Evolutionary conservation across 176 grass and related monocot species (phyloP).

Genomic region (Hsuehochloa calcarea): DNA sequence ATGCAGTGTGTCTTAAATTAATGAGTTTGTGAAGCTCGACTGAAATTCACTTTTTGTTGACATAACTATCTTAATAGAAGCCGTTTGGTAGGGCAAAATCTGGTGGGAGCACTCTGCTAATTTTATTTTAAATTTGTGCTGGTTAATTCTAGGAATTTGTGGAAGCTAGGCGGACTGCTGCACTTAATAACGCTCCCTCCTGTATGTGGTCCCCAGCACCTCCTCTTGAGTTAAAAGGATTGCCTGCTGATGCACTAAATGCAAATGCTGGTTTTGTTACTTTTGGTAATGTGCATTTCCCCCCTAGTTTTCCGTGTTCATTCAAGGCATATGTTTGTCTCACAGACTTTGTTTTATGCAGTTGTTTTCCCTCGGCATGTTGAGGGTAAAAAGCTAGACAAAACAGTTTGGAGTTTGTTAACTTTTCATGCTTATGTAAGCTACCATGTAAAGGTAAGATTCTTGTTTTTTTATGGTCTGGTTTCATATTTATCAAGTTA

Average conservation of each 20-base stretch:
- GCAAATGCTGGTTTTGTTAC: slow-evolving; percentile 99
- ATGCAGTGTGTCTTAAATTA: background rate
- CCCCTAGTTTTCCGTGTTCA: background rate
- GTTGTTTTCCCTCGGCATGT: slow-evolving; percentile 90
- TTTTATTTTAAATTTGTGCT: background rate
- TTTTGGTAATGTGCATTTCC: slow-evolving; percentile 74
- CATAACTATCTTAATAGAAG: slow-evolving; percentile 3
- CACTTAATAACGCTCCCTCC: slow-evolving; percentile 81
- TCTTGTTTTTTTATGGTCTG: slow-evolving; percentile 28
- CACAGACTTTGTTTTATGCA: slow-evolving; percentile 45
- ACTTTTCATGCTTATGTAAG: slow-evolving; percentile 99
- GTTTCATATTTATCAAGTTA: slow-evolving; percentile 14
- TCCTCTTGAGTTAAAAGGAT: slow-evolving; percentile 89
- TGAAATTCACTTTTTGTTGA: background rate
- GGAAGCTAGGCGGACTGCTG: slow-evolving; percentile 83
- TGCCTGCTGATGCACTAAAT: slow-evolving; percentile 67
- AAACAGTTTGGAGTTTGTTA: slow-evolving; percentile 95
- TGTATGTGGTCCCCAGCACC: slow-evolving; percentile 88
- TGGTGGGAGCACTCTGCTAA: background rate
- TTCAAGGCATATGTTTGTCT: slow-evolving; percentile 23
- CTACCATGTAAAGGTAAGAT: slow-evolving; percentile 92
- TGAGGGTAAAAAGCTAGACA: slow-evolving; percentile 87
- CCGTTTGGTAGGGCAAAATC: background rate
- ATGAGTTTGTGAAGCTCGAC: background rate
- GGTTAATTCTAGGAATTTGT: slow-evolving; percentile 82